These are phyloP conservation scores for Glycine soja DNA, from an alignment of 306 rosid genomes.

Conservation along the genomic window DNA sequence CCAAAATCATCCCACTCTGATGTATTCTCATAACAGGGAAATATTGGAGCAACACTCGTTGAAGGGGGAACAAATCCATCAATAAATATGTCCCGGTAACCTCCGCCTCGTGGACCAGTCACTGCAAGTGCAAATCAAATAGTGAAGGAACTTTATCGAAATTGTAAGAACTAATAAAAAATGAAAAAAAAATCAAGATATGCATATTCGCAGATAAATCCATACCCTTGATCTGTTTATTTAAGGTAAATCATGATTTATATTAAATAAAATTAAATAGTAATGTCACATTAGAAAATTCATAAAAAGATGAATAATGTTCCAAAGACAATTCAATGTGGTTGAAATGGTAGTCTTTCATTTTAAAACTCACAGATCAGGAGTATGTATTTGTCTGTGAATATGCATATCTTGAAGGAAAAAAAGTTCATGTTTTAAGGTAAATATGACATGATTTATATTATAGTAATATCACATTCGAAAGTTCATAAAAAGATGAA, in stretches of 20 bases:
- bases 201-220: constrained; percentile 20
- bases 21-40: constrained; percentile 79
- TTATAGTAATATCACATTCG: constrained; percentile 13
- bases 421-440: too few species aligned
- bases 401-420: too few species aligned
- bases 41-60: constrained; percentile 85
- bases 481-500: constrained; percentile 27
- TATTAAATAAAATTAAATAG: too few species aligned
- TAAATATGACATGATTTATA: constrained; percentile 22
- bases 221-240: constrained; percentile 3
- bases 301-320: too few species aligned
- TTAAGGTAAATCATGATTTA: too few species aligned
- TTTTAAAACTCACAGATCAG: too few species aligned
- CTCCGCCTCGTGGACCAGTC: constrained; percentile 63
- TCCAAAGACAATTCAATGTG: too few species aligned
- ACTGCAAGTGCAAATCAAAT: constrained; percentile 54
- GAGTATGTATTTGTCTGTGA: too few species aligned
- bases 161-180: constrained; percentile 14
- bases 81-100: constrained; percentile 70
- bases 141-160: constrained; percentile 28
- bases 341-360: too few species aligned
- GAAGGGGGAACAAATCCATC: constrained; percentile 96
- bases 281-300: too few species aligned
- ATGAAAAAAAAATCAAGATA: not conserved
- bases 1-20: constrained; percentile 97